Evolutionary conservation across 768 basidiomycete species (phyloP), one percentile per base, ranked within the genome.

Genomic region (Tephrocybe sp.): DNA sequence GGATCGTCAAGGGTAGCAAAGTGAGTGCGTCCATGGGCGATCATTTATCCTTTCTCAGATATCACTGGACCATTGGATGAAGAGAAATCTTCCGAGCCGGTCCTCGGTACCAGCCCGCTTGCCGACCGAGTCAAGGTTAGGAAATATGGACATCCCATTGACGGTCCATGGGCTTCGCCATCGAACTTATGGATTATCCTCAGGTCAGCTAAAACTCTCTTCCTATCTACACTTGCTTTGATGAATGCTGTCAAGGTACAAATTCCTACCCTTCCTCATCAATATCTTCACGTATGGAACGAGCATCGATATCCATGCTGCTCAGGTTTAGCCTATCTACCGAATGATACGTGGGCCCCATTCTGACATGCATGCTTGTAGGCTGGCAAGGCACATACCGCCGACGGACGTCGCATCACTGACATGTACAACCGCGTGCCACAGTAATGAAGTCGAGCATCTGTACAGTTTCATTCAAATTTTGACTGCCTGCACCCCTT

Each of bases 381-480:
- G 46, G 51, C 54, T 20, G 45, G 41, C 1, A 49, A 57, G 28
- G 53, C 52, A 2, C 26, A 47, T 25, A 48, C 49, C 5, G 23
- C 42, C 11, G 53, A 55, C 45, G 60, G 54, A 15, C 46, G 57
- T 23, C 53, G 58, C 20, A 56, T 64, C 34, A 54, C 54, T 18
- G 62, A 58, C 12, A 56, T 63, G 25, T 62, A 64, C 47, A 24
- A 42, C 12, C 56, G 60, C 32, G 63, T 59, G 3, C 43, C 44
- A 6, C 63, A 64, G 39, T 66, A 66, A 66, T 50, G 61, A 64
- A 36, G 64, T 62, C 28, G 65, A 66, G 56, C 65, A 66, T 37
- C 50, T 66, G n/a, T 66, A 61, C 58, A 60, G 58, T 18, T 66
- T 66, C 59, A 54, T 66, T 24, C 65, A 66, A 58, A 63, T 66